Percentiles rank a stretch among this genome's conserved stretches.
Conservation (phyloP, 345 rosid genomes). For the Populus tremula region DNA sequence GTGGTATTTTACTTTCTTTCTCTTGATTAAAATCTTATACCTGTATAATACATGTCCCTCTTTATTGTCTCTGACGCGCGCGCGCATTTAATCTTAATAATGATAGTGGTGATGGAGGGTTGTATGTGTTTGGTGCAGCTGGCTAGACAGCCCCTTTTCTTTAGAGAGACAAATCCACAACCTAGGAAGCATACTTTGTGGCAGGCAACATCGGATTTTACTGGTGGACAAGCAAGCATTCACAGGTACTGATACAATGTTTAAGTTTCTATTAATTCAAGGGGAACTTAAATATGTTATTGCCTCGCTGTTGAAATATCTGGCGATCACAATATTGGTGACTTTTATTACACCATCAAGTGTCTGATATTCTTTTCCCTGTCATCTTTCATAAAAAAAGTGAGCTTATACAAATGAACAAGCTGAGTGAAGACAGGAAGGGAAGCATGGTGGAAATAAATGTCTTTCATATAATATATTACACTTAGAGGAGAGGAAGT, state of each 20-base stretch:
- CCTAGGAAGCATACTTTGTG: constrained; percentile 97
- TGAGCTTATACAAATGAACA: neutral
- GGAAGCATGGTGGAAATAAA: no score
- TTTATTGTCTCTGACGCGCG: neutral
- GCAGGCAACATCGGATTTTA: constrained; percentile 99
- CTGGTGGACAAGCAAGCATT: constrained; percentile 87
- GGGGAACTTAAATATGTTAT: neutral
- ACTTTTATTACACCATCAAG: neutral
- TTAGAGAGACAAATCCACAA: constrained; percentile 94
- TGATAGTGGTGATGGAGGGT: neutral
- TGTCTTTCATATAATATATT: no score
- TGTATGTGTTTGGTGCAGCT: constrained; percentile 48
- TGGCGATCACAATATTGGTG: neutral
- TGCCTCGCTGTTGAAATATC: neutral
- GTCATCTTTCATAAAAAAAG: neutral
- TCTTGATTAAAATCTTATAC: neutral
- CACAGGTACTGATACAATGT: constrained; percentile 42
- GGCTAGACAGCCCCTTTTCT: constrained; percentile 92
- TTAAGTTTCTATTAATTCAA: neutral
- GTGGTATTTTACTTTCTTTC: constrained; percentile 45
- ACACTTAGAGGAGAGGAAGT: no score
- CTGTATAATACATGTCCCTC: neutral
- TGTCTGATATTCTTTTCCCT: neutral
- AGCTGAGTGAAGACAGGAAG: no score
- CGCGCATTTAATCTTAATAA: neutral